Evolutionary conservation across 2,329 filamentous ascomycete species (phyloP).

Genomic region (Exserohilum turcica): DNA sequence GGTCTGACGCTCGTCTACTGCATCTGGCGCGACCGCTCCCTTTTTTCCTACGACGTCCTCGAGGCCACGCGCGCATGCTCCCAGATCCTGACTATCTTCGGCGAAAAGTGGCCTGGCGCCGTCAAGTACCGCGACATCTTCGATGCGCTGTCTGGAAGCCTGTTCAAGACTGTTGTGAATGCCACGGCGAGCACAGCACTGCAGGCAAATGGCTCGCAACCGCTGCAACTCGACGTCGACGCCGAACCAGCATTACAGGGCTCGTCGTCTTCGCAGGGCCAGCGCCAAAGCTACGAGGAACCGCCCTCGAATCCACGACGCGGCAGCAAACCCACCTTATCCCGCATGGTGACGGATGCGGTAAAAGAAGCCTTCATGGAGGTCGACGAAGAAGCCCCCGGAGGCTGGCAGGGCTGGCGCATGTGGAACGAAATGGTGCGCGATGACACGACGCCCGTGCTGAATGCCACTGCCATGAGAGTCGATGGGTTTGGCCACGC

Average conservation of each 20-base stretch:
- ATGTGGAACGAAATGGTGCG: conserved; percentile 37
- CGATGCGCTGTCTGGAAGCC: conserved; percentile 27
- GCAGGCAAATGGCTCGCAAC: not conserved
- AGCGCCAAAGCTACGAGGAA: not conserved
- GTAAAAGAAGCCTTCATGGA: conserved; percentile 40
- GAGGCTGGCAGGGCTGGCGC: conserved; percentile 36
- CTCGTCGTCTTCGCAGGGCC: not conserved
- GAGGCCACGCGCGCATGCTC: conserved; percentile 34
- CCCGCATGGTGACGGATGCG: conserved; percentile 27
- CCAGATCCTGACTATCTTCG: conserved; percentile 34
- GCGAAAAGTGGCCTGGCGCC: conserved; percentile 36
- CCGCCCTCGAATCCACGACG: not conserved
- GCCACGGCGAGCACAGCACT: not conserved
- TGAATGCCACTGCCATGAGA: not conserved
- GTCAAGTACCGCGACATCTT: conserved; percentile 39
- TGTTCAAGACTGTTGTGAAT: conserved; percentile 19
- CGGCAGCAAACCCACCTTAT: conserved; percentile 8
- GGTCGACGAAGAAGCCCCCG: conserved; percentile 33
- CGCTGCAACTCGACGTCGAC: conserved; percentile 9
- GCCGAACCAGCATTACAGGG: not conserved
- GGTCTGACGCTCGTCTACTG: conserved; percentile 35
- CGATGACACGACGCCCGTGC: not conserved
- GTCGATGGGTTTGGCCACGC: conserved; percentile 4
- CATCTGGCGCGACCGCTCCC: conserved; percentile 31
- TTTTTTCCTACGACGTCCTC: conserved; percentile 34